Evolutionary conservation across 805 yeast species (phyloP).

Genomic region (Saturnispora diversa): DNA sequence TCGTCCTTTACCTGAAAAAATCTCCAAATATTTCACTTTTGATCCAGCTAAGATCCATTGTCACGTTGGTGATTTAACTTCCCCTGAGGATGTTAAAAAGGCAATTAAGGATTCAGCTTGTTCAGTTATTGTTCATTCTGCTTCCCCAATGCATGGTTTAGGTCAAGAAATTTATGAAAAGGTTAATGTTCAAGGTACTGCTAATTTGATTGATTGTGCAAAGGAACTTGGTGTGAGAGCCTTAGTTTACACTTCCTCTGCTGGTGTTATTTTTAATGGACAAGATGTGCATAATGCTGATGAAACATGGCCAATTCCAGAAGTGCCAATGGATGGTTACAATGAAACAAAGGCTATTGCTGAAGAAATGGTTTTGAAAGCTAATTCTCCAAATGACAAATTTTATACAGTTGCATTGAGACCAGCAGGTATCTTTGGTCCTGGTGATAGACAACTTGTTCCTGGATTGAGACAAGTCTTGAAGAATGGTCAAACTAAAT

Average conservation of each 20-base stretch:
- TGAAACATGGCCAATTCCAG: conserved; percentile 90
- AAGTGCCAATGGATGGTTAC: conserved; percentile 90
- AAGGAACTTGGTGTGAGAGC: conserved; percentile 46
- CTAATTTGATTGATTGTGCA: conserved; percentile 60
- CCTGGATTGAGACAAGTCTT: conserved; percentile 88
- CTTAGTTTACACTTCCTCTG: conserved; percentile 90
- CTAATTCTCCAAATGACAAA: conserved; percentile 49
- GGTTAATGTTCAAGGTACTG: conserved; percentile 88
- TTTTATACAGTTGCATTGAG: conserved; percentile 79
- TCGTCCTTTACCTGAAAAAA: conserved; percentile 70
- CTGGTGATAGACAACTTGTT: conserved; percentile 94
- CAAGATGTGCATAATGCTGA: conserved; percentile 85
- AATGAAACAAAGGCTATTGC: conserved; percentile 92
- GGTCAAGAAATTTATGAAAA: conserved; percentile 75
- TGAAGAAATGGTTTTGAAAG: conserved; percentile 69
- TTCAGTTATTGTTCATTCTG: conserved; percentile 83
- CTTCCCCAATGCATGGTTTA: conserved; percentile 91
- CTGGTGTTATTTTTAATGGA: conserved; percentile 97
- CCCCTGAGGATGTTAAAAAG: conserved; percentile 51
- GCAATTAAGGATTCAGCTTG: conserved; percentile 58
- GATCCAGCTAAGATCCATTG: conserved; percentile 48
- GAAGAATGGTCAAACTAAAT: conserved; percentile 74
- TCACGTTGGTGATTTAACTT: conserved; percentile 80
- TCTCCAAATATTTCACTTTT: conserved; percentile 70
- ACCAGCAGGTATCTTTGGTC: conserved; percentile 98